Percentiles rank a stretch among this genome's conserved stretches.
These are phyloP conservation scores for Pichia occidentalis DNA, from an alignment of 805 yeast species.

Conservation along the genomic window DNA sequence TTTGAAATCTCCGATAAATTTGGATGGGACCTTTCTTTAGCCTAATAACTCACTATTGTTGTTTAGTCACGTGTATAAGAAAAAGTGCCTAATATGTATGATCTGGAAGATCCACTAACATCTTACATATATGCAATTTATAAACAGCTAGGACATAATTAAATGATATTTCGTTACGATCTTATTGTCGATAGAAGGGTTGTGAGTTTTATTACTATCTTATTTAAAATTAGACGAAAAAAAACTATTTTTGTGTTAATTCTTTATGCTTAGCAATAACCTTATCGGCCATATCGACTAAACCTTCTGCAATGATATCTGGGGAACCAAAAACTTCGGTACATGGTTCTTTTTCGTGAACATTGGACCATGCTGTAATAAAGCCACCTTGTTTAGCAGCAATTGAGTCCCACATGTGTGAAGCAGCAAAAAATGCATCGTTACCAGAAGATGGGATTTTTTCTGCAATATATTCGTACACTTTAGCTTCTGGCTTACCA, in stretches of 20 bases:
- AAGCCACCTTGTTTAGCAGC: conserved; percentile 30
- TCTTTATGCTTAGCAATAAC: conserved; percentile 21
- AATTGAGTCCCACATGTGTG: conserved; percentile 30
- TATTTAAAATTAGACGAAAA: no score
- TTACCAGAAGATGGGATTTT: conserved; percentile 24
- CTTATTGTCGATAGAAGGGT: no score
- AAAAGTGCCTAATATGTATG: background rate
- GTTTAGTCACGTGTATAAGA: no score
- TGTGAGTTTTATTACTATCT: no score
- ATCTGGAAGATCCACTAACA: no score
- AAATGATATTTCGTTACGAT: no score
- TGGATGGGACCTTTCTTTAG: conserved; percentile 30
- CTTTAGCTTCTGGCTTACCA: conserved; percentile 28
- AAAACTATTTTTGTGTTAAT: no score
- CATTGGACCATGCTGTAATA: conserved; percentile 28
- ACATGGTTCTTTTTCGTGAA: conserved; percentile 28
- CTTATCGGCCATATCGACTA: conserved; percentile 27
- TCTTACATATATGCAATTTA: no score
- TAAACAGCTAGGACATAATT: no score
- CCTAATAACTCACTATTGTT: no score
- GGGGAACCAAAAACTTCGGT: conserved; percentile 27
- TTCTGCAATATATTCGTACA: conserved; percentile 23
- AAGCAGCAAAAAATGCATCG: conserved; percentile 30
- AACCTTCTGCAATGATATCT: conserved; percentile 26
- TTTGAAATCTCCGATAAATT: conserved; percentile 28